Conservation (phyloP, 768 basidiomycete genomes). For the Podaxis sp. region DNA sequence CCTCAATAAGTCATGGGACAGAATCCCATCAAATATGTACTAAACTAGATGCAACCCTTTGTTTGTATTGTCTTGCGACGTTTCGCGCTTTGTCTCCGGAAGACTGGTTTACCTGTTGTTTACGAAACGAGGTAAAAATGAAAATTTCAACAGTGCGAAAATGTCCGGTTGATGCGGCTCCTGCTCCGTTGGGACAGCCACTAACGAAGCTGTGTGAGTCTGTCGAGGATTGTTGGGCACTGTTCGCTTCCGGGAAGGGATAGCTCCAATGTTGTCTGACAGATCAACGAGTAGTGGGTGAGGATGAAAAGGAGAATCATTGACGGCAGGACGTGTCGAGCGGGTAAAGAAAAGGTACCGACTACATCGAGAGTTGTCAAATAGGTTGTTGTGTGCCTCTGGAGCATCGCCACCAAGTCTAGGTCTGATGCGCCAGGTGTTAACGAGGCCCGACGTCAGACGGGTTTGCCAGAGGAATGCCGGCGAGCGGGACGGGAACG, state of each 20-base stretch:
- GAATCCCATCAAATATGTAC: slow-evolving; percentile 7
- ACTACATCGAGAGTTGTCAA: neutral
- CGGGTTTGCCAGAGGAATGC: neutral
- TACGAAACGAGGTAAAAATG: neutral
- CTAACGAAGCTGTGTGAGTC: neutral
- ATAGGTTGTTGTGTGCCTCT: slow-evolving; percentile 2
- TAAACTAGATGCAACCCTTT: neutral
- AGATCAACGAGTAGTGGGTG: neutral
- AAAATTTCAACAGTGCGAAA: slow-evolving; percentile 3
- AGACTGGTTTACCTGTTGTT: neutral
- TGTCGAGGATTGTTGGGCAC: neutral
- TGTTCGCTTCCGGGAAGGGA: slow-evolving; percentile 6
- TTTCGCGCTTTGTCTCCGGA: slow-evolving; percentile 9
- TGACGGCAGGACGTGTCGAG: neutral
- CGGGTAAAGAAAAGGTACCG: slow-evolving; percentile 7
- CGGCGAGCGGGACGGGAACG: neutral
- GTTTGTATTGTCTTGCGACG: neutral
- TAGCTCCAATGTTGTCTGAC: neutral
- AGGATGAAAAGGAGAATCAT: neutral
- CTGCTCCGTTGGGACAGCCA: neutral
- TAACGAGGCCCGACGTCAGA: neutral
- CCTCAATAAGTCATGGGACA: slow-evolving; percentile 5
- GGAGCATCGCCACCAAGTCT: slow-evolving; percentile 7
- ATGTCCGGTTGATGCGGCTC: slow-evolving; percentile 11
- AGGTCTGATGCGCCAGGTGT: neutral